Conservation (phyloP, 139 green algal genomes). For the Haematococcus lacustris region DNA sequence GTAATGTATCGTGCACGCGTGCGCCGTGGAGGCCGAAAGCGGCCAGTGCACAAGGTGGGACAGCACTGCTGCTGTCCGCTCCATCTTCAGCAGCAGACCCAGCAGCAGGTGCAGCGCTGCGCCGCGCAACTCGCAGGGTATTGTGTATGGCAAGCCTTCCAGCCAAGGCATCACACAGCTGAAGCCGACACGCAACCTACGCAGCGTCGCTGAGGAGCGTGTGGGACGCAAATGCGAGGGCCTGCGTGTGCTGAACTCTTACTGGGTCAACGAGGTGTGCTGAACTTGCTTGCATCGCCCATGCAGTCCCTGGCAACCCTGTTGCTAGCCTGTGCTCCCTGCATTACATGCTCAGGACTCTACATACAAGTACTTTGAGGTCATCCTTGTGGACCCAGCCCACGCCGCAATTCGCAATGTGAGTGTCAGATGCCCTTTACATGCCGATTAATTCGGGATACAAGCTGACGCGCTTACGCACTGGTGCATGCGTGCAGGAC, state of each 20-base stretch:
- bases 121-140: too few species aligned
- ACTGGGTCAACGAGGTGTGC: conserved; percentile 96
- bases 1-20: conserved; percentile 95
- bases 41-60: conserved; percentile 85
- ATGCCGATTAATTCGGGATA: too few species aligned
- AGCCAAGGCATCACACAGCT: conserved; percentile 95
- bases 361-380: conserved; percentile 99
- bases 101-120: too few species aligned
- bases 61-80: too few species aligned
- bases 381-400: conserved; percentile 95
- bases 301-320: too few species aligned
- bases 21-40: conserved; percentile 93
- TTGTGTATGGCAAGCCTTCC: conserved; percentile 97
- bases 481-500: conserved; percentile 52
- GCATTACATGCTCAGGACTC: conserved; percentile 88
- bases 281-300: too few species aligned
- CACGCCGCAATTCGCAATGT: conserved; percentile 92
- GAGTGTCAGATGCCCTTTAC: conserved; percentile 18
- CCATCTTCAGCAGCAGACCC: too few species aligned
- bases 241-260: conserved; percentile 97
- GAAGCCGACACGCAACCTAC: conserved; percentile 92
- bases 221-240: conserved; percentile 85
- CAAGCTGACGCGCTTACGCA: too few species aligned
- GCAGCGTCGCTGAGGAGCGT: conserved; percentile 90
- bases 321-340: neutral